phyloP scores from a whole-genome alignment of 192 early-diverging fungal genomes.

The Endogone sp. region DNA sequence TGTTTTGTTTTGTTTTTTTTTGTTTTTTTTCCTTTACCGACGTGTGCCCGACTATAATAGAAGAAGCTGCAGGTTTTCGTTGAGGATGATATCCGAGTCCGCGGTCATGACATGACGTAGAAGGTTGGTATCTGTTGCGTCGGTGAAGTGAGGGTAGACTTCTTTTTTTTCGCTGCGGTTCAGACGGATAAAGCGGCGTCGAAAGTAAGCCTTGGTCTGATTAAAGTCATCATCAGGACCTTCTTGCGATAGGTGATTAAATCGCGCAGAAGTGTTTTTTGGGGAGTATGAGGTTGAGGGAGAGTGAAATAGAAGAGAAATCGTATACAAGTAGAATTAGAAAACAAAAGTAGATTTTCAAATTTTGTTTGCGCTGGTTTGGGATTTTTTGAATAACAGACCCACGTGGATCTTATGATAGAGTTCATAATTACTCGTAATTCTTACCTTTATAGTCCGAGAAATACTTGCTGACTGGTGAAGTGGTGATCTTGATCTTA shows the following conservation, averaged over 20 bases:
- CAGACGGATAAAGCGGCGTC: slow-evolving; percentile 35
- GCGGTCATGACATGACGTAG: slow-evolving; percentile 47
- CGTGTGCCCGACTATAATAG: slow-evolving; percentile 13
- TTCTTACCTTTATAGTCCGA: slow-evolving; percentile 52
- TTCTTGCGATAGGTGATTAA: not conserved
- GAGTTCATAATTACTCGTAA: not conserved
- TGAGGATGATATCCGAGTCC: slow-evolving; percentile 39
- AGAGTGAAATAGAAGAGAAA: not conserved
- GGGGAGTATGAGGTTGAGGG: not conserved
- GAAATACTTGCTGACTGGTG: slow-evolving; percentile 45
- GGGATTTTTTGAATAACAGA: too few relatives aligned
- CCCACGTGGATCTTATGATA: not conserved
- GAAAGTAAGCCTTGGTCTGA: slow-evolving; percentile 35
- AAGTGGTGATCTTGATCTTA: slow-evolving; percentile 40
- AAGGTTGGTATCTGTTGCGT: slow-evolving; percentile 47
- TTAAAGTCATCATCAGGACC: slow-evolving; percentile 21
- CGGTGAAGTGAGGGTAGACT: slow-evolving; percentile 48
- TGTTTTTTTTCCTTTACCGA: not conserved
- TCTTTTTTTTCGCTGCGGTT: slow-evolving; percentile 42
- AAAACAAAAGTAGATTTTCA: too few relatives aligned
- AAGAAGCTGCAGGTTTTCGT: slow-evolving; percentile 32
- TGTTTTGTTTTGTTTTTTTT: too few relatives aligned
- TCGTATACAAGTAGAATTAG: too few relatives aligned
- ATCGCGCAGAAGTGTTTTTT: not conserved
- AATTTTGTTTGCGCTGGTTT: too few relatives aligned